phyloP scores from a whole-genome alignment of 108 stramenopile species.

The Conticribra guillardii region DNA sequence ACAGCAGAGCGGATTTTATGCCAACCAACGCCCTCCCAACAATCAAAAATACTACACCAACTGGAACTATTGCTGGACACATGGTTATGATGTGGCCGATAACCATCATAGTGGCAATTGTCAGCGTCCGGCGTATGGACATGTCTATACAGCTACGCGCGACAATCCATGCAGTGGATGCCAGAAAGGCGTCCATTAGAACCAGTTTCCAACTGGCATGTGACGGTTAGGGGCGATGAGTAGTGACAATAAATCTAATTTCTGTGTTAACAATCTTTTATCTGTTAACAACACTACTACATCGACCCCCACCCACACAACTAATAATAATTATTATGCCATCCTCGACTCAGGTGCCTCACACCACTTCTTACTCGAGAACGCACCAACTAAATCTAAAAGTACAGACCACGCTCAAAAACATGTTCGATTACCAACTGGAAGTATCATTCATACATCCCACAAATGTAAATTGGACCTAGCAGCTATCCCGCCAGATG shows the following conservation, averaged over 20 bases:
- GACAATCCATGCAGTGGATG: slow-evolving; percentile 1
- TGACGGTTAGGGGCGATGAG: slow-evolving; percentile 12
- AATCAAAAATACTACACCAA: not conserved
- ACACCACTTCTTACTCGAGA: not conserved
- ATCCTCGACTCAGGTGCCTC: slow-evolving; percentile 2
- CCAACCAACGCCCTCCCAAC: not conserved
- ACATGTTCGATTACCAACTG: not conserved
- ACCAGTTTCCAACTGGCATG: too few relatives aligned
- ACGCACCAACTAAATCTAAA: not conserved
- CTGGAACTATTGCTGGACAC: slow-evolving; percentile 22
- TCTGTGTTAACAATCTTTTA: too few relatives aligned
- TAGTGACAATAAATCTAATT: not conserved
- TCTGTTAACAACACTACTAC: not conserved
- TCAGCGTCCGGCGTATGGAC: not conserved
- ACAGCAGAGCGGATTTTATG: not conserved
- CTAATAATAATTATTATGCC: not conserved
- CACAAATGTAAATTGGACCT: not conserved
- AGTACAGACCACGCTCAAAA: not conserved
- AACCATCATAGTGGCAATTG: not conserved
- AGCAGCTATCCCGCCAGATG: not conserved
- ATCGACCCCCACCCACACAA: too few relatives aligned
- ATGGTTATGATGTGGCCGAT: slow-evolving; percentile 5
- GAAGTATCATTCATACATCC: not conserved
- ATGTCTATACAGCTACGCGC: not conserved
- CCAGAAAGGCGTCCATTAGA: slow-evolving; percentile 1